Conservation (phyloP, 2,329 filamentous ascomycete species). For the Colletotrichum lentis region DNA sequence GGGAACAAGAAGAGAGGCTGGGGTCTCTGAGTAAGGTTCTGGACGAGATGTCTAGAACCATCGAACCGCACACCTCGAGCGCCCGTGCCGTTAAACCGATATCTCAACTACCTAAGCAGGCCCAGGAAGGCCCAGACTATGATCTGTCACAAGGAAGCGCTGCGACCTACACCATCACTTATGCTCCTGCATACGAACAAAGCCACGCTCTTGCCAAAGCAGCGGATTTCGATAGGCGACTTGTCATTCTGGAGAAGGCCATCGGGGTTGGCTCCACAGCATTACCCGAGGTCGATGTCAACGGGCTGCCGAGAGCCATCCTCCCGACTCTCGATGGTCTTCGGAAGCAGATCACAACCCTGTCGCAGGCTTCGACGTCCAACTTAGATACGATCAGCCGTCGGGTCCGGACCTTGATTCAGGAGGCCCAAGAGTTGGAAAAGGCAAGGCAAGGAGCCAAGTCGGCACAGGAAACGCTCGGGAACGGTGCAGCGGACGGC, state of each 20-base stretch:
- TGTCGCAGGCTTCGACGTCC: conserved; percentile 76
- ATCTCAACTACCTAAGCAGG: conserved; percentile 31
- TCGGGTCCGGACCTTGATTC: conserved; percentile 72
- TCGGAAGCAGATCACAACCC: conserved; percentile 79
- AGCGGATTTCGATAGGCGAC: conserved; percentile 85
- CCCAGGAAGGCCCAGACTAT: conserved; percentile 40
- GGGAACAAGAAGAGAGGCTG: conserved; percentile 64
- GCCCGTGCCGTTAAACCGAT: conserved; percentile 7
- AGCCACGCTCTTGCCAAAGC: conserved; percentile 79
- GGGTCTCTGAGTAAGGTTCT: conserved; percentile 75
- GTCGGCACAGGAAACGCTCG: conserved; percentile 66
- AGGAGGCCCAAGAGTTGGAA: conserved; percentile 76
- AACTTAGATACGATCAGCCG: conserved; percentile 77
- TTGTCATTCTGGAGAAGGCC: conserved; percentile 79
- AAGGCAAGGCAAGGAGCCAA: conserved; percentile 71
- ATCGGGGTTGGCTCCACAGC: conserved; percentile 79
- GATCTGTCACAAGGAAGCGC: conserved; percentile 31
- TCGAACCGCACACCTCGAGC: conserved; percentile 42
- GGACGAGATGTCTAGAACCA: conserved; percentile 65
- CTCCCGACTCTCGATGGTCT: conserved; percentile 83
- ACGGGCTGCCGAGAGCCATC: conserved; percentile 71
- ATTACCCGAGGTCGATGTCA: conserved; percentile 67
- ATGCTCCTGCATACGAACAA: conserved; percentile 70
- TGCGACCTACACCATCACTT: conserved; percentile 69
- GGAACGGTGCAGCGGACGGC: conserved; percentile 53